A percentile compares a stretch with the other conserved stretches of the same genome.
These are phyloP conservation scores for Fusarium papillatum DNA, from an alignment of 2,329 filamentous ascomycete species.

Conservation along the genomic window DNA sequence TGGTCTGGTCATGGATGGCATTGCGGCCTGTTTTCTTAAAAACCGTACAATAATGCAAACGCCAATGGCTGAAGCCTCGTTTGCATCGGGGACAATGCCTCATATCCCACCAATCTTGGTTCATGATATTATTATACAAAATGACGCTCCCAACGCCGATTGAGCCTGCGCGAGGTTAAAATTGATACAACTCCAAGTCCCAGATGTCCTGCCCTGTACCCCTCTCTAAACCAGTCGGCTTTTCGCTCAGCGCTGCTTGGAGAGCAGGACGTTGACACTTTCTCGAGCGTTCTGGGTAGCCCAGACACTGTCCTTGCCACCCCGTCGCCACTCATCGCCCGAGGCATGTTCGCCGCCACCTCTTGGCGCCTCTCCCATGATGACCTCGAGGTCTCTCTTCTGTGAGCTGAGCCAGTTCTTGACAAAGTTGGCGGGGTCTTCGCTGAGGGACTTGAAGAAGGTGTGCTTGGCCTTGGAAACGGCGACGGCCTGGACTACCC, in stretches of 20 bases:
- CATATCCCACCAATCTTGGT: constrained; percentile 27
- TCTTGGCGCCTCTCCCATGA: constrained; percentile 84
- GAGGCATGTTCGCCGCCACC: constrained; percentile 68
- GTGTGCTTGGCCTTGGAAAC: constrained; percentile 91
- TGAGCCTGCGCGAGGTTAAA: constrained; percentile 36
- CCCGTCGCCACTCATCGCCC: constrained; percentile 78
- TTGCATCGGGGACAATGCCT: constrained; percentile 21
- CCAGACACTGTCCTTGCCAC: constrained; percentile 69
- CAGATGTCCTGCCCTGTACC: constrained; percentile 15
- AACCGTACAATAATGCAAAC: constrained; percentile 25
- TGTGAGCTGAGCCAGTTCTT: constrained; percentile 92
- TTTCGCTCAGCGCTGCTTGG: constrained; percentile 59
- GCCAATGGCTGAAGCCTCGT: constrained; percentile 16
- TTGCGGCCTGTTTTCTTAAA: constrained; percentile 18
- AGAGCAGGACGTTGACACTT: constrained; percentile 72
- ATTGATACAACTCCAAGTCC: constrained; percentile 39
- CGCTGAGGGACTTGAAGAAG: constrained; percentile 84
- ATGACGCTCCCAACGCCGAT: constrained; percentile 44
- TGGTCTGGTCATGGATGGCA: constrained; percentile 28
- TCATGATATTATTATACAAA: constrained; percentile 45
- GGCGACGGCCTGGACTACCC: constrained; percentile 85
- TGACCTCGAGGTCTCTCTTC: constrained; percentile 89
- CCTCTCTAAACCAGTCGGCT: constrained; percentile 1
- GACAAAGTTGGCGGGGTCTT: constrained; percentile 88
- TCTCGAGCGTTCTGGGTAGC: constrained; percentile 70